Percentiles rank a stretch among this genome's conserved stretches.
phyloP scores from a whole-genome alignment of 164 flowering plant species.

The Stephania japonica region DNA sequence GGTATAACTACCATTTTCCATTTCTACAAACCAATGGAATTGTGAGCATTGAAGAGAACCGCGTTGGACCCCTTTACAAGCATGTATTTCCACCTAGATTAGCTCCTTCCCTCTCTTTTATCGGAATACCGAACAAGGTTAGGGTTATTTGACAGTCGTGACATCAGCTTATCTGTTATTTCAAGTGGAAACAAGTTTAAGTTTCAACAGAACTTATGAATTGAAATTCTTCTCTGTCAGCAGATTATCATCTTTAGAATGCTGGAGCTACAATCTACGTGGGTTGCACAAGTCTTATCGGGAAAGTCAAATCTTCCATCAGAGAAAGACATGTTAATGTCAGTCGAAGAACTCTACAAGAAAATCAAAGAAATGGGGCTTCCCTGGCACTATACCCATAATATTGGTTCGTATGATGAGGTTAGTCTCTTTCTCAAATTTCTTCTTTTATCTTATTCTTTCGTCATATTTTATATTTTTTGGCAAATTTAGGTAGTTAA shows the following conservation, averaged over 20 bases:
- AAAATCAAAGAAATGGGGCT: conserved; percentile 15
- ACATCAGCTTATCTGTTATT: no score
- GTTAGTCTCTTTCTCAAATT: conserved; percentile 6
- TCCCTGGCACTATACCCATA: conserved; percentile 29
- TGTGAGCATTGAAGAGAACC: conserved; percentile 35
- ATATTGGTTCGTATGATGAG: not conserved
- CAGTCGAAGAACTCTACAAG: conserved; percentile 18
- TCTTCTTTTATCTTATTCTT: not conserved
- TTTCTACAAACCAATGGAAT: conserved; percentile 36
- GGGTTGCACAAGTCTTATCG: conserved; percentile 35
- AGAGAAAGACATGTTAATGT: conserved; percentile 22
- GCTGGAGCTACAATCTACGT: conserved; percentile 27
- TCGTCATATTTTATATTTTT: no score
- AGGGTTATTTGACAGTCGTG: not conserved
- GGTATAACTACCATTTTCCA: conserved; percentile 33
- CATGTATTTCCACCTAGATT: conserved; percentile 41
- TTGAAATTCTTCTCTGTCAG: no score
- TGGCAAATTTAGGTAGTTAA: no score
- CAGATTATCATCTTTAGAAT: conserved; percentile 13
- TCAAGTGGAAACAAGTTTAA: no score
- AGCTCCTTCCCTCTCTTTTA: conserved; percentile 42
- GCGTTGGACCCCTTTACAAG: conserved; percentile 46
- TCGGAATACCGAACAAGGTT: conserved; percentile 34
- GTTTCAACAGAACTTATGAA: no score
- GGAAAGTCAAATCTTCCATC: conserved; percentile 25